phyloP scores from a whole-genome alignment of 495 filamentous ascomycete genomes.

The Pseudomonodictys pantanalensis region DNA sequence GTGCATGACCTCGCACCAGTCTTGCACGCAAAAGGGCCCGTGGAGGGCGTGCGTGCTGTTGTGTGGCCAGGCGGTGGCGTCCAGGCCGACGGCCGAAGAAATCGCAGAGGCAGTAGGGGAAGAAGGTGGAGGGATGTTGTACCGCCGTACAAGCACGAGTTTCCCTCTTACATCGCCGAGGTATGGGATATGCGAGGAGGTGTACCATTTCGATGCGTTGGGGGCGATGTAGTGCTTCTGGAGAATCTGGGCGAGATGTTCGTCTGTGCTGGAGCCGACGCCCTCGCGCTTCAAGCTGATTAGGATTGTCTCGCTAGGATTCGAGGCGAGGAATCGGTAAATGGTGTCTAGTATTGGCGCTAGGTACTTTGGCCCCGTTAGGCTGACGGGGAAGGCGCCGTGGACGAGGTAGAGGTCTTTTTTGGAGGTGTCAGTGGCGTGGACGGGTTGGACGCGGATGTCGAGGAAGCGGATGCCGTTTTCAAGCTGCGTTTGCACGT shows the following conservation, averaged over 20 bases:
- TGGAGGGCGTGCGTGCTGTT: conserved; percentile 76
- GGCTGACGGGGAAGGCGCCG: conserved; percentile 71
- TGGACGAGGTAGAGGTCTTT: conserved; percentile 68
- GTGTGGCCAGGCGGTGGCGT: conserved; percentile 81
- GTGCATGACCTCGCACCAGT: conserved; percentile 88
- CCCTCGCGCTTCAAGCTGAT: conserved; percentile 92
- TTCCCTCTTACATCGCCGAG: conserved; percentile 80
- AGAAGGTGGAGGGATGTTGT: conserved; percentile 56
- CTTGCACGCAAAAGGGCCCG: conserved; percentile 81
- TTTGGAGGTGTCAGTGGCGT: conserved; percentile 52
- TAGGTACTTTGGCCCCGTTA: conserved; percentile 72
- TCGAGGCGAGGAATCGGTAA: conserved; percentile 68
- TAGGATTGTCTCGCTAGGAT: conserved; percentile 80
- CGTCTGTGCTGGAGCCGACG: conserved; percentile 72
- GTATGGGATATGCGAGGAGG: conserved; percentile 70
- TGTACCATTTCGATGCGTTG: conserved; percentile 69
- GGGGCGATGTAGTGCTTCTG: conserved; percentile 63
- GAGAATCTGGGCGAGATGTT: conserved; percentile 70
- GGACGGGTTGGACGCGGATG: conserved; percentile 69
- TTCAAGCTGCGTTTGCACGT: conserved; percentile 69
- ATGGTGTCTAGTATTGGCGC: conserved; percentile 65
- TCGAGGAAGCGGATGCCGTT: conserved; percentile 96
- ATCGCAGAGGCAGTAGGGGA: too few species aligned
- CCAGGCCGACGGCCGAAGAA: conserved; percentile 76
- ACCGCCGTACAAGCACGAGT: conserved; percentile 81